Evolutionary conservation across 805 yeast species (phyloP), one percentile per base, ranked within the genome.

Genomic region (Metschnikowia peoriensis): DNA sequence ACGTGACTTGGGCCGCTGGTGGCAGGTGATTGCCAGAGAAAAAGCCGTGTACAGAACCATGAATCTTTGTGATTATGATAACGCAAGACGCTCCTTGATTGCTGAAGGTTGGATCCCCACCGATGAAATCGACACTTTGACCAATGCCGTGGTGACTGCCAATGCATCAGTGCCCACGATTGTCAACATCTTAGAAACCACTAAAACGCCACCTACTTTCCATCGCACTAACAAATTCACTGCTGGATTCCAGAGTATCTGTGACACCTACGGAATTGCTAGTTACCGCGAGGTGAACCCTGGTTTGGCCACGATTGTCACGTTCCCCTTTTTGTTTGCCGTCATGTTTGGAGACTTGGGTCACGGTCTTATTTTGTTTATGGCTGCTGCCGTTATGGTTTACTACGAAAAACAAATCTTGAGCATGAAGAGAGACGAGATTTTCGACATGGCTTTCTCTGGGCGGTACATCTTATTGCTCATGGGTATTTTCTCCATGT

Each of bases 261-360:
- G 90, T 65, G 99, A 94, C 69, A 94, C 97, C 2, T 94, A 94
- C 70, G 99, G 98, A 61, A 78, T 90, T 52, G 94, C 97, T 9
- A 82, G 90, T 2, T 94, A 94, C 72, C 86, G 90, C 61, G 99
- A 94, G 70, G 94, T 94, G 29, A 94, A 94, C 69, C 97, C 99
- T 5, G 99, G 96, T 50, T 76, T 94, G 57, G 93, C 99, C 4
- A 93, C 99, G 1, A 83, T 90, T 44, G 86, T 94, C 28, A 94
- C 99, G 0, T 94, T 94, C 76, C 99, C 99, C 27, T 94, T 94
- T 69, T 88, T 94, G 96, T 94, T 94, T 74, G 97, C 99, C 29
- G 87, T 94, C 63, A 94, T 94, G 99, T 94, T 94, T 77, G 99
- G 99, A 77, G 99, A 94, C 75, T 68, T 92, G 53, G 99, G 99